Evolutionary conservation across 805 yeast genomes (phyloP).

Genomic region (Grigorovia transvaalensis): DNA sequence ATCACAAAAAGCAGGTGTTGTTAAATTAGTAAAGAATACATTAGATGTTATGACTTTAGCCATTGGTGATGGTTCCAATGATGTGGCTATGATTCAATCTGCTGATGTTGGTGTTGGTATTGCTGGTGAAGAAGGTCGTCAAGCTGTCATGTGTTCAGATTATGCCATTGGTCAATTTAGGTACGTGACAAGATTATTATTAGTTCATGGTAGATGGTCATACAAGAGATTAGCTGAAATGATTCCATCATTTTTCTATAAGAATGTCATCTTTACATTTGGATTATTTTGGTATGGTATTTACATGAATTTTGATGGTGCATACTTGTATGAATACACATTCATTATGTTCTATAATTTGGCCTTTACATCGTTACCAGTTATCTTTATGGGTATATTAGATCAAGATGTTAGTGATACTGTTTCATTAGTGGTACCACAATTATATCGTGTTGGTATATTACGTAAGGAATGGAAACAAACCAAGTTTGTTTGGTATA

Average conservation of each 20-base stretch:
- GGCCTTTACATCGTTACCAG: conserved; percentile 76
- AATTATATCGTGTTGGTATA: conserved; percentile 64
- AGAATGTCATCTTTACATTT: conserved; percentile 64
- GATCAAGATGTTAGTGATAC: conserved; percentile 73
- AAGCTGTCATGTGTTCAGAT: conserved; percentile 82
- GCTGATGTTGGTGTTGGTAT: conserved; percentile 85
- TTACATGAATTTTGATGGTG: conserved; percentile 65
- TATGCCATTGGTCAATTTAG: conserved; percentile 80
- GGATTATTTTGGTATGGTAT: conserved; percentile 76
- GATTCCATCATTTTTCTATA: conserved; percentile 75
- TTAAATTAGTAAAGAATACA: conserved; percentile 61
- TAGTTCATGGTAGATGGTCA: conserved; percentile 83
- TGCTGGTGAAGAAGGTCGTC: conserved; percentile 87
- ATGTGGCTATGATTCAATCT: conserved; percentile 84
- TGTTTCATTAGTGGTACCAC: conserved; percentile 63
- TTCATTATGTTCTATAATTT: conserved; percentile 70
- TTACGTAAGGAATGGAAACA: conserved; percentile 61
- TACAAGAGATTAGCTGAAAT: conserved; percentile 72
- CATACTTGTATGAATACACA: conserved; percentile 70
- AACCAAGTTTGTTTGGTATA: conserved; percentile 58
- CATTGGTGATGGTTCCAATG: conserved; percentile 84
- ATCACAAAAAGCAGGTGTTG: conserved; percentile 79
- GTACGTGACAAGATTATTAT: conserved; percentile 50
- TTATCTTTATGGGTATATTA: conserved; percentile 64
- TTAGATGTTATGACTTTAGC: conserved; percentile 77